These are phyloP conservation scores for Castanea crenata DNA, from an alignment of 306 rosid species.

Conservation along the genomic window DNA sequence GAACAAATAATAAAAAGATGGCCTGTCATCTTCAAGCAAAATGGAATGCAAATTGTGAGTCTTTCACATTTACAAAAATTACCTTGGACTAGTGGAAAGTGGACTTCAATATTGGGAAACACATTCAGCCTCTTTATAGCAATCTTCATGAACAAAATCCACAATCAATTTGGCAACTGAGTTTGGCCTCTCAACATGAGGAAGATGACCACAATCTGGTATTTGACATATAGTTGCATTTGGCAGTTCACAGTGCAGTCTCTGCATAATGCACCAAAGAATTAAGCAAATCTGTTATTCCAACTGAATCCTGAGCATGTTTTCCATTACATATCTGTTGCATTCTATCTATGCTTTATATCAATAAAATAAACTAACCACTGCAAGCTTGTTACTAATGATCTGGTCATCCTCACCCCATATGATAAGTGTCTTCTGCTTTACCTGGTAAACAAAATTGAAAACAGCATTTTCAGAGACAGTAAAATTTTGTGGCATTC, in stretches of 20 bases:
- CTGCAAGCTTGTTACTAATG: conserved; percentile 76
- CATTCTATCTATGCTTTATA: background rate
- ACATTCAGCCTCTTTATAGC: conserved; percentile 28
- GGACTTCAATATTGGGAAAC: conserved; percentile 30
- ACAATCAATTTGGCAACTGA: conserved; percentile 51
- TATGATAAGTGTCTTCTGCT: conserved; percentile 81
- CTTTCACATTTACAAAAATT: background rate
- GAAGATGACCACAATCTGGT: conserved; percentile 84
- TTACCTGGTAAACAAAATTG: conserved; percentile 54
- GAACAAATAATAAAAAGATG: background rate
- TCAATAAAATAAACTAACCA: conserved; percentile 48
- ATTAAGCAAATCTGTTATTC: background rate
- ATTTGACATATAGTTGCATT: conserved; percentile 67
- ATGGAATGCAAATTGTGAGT: background rate
- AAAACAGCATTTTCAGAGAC: conserved; percentile 1
- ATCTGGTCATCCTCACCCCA: conserved; percentile 95
- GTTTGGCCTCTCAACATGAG: conserved; percentile 82
- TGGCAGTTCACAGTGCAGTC: conserved; percentile 77
- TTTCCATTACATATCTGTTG: background rate
- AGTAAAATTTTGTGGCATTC: background rate
- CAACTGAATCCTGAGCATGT: background rate
- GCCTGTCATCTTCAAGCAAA: background rate
- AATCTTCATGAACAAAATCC: conserved; percentile 55
- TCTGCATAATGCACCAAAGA: conserved; percentile 41
- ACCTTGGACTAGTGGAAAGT: background rate